A percentile compares a stretch with the other conserved stretches of the same genome.
phyloP scores from a whole-genome alignment of 1,284 basidiomycete genomes.

The Sporisorium exsertum region DNA sequence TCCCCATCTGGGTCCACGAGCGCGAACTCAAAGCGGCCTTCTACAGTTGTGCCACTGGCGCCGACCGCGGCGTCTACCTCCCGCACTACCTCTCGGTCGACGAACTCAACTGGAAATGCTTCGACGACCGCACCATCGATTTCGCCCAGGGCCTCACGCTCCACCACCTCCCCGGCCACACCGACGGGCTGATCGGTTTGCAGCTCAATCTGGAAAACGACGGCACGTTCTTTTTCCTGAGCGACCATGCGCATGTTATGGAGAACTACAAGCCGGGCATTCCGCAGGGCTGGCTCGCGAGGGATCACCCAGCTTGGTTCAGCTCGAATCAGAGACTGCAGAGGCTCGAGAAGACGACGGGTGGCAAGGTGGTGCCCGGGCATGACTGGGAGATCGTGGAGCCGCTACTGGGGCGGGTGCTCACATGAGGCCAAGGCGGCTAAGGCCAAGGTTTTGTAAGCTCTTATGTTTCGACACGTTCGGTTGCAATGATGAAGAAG shows the following conservation, averaged over 20 bases:
- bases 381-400: conserved; percentile 49
- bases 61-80: conserved; percentile 58
- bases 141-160: conserved; percentile 62
- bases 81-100: conserved; percentile 53
- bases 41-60: conserved; percentile 57
- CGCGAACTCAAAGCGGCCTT: conserved; percentile 61
- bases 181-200: conserved; percentile 61
- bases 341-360: conserved; percentile 53
- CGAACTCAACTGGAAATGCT: conserved; percentile 64
- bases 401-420: conserved; percentile 35
- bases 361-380: conserved; percentile 50
- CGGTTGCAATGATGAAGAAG: background rate
- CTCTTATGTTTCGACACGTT: background rate
- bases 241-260: conserved; percentile 55
- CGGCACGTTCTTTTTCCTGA: conserved; percentile 58
- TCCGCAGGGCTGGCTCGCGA: conserved; percentile 59
- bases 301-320: conserved; percentile 61
- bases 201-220: conserved; percentile 60
- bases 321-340: conserved; percentile 57
- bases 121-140: conserved; percentile 58
- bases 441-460: background rate
- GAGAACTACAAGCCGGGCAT: conserved; percentile 58
- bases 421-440: conserved; percentile 18
- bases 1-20: conserved; percentile 66
- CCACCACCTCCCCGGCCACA: conserved; percentile 65